Base-by-base conservation (phyloP, 2,329 filamentous ascomycete species). In the Trichoderma arundinaceum region DNA sequence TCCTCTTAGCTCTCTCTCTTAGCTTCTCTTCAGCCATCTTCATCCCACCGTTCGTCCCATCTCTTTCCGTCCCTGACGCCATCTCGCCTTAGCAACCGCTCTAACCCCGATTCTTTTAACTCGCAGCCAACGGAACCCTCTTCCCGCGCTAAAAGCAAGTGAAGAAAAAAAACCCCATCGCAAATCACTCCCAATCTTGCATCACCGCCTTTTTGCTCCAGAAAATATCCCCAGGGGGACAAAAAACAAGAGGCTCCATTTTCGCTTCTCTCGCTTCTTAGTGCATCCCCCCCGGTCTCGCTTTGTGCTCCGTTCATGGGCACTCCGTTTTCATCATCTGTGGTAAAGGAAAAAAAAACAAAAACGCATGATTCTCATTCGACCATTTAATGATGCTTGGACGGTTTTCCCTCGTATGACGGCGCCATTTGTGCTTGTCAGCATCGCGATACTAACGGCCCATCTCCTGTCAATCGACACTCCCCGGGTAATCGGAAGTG, bases 341-440 rank as follows among this genome's bases (percentile, higher is more conserved):
- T 28, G 4, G 17, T 5, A 28, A 57, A n/a, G 17, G 43, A 52
- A 13, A 52, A 49, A 43, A 7, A n/a, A 33, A 7, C 53, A 10
- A 35, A 54, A 62, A 44, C 59, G 59, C 58, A 43, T 61, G 58
- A 61, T 61, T 17, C 58, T 61, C 58, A 61, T 61, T 61, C 58
- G 58, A 61, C 57, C 35, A 39, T 33, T 32, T 17, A 22, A 33
- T 48, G 38, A 53, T 62, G 48, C 38, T 43, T 51, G 32, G 33
- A 32, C 22, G 33, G 33, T 17, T 41, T 39, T 58, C 5, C 33
- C 38, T 60, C 59, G 39, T 62, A 62, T 38, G 59, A 62, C 48
- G 57, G 44, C 17, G 39, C 38, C 48, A 44, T 43, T 39, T 39
- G 15, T 41, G 6, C n/a, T 10, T 32, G 5, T 22, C 12, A 17